A percentile compares a stretch with the other conserved stretches of the same genome.
Conservation (phyloP, 768 basidiomycete genomes). For the Tephrocybe sp. region DNA sequence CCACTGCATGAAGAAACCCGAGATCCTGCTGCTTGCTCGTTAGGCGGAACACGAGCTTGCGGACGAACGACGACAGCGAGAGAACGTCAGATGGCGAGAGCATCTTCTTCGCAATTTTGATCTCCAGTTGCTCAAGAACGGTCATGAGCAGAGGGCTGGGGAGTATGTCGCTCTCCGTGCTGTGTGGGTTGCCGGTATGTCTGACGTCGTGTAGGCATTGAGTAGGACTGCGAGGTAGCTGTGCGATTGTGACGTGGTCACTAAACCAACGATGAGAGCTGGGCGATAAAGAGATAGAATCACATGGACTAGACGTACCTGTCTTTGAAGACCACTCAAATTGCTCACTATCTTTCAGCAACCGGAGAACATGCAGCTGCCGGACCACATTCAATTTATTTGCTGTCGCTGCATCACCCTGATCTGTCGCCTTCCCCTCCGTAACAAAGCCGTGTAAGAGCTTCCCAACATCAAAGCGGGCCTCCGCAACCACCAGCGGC, state of each 20-base stretch:
- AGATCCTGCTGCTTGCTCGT: slow-evolving; percentile 52
- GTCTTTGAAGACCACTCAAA: slow-evolving; percentile 79
- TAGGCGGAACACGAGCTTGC: slow-evolving; percentile 62
- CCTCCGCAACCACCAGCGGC: slow-evolving; percentile 73
- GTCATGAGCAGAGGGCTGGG: slow-evolving; percentile 82
- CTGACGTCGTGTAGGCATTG: slow-evolving; percentile 53
- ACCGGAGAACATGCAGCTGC: slow-evolving; percentile 75
- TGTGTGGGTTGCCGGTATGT: slow-evolving; percentile 47
- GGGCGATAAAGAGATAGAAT: neutral
- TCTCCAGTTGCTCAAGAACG: slow-evolving; percentile 72
- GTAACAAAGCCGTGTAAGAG: slow-evolving; percentile 50
- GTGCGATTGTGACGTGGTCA: slow-evolving; percentile 40
- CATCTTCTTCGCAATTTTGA: slow-evolving; percentile 58
- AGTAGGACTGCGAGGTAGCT: slow-evolving; percentile 77
- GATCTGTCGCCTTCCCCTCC: slow-evolving; percentile 4
- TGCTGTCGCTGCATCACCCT: slow-evolving; percentile 20
- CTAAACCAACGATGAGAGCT: neutral
- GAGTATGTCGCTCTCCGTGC: slow-evolving; percentile 33
- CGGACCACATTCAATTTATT: slow-evolving; percentile 46
- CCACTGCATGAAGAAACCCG: slow-evolving; percentile 33
- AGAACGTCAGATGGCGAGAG: slow-evolving; percentile 62
- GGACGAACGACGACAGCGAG: slow-evolving; percentile 60
- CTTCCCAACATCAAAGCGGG: slow-evolving; percentile 85
- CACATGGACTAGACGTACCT: slow-evolving; percentile 39
- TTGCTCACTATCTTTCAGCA: slow-evolving; percentile 76